Conservation (phyloP, 1,284 basidiomycete genomes). For the Fomitiporia mediterranea region DNA sequence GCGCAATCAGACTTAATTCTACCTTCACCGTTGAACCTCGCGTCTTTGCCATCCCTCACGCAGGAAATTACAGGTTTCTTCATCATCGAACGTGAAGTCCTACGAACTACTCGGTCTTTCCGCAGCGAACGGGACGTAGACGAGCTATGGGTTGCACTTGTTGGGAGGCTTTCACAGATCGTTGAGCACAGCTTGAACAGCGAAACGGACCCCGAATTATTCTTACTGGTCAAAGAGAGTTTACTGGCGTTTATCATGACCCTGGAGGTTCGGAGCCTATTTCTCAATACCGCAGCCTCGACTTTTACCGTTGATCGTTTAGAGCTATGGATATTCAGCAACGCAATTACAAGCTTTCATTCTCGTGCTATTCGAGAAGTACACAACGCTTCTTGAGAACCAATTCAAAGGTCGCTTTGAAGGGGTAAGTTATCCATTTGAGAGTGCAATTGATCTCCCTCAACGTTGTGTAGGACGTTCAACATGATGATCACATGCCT, state of each 20-base stretch:
- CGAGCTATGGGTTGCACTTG: constrained; percentile 92
- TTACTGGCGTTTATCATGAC: constrained; percentile 90
- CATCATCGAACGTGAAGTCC: constrained; percentile 92
- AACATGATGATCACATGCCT: constrained; percentile 86
- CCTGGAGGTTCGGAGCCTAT: constrained; percentile 66
- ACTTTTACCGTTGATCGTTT: constrained; percentile 17
- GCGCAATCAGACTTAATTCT: constrained; percentile 97
- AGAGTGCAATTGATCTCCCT: background rate
- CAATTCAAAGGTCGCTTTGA: constrained; percentile 85
- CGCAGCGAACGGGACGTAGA: constrained; percentile 89
- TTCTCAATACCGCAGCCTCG: background rate
- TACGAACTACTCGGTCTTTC: constrained; percentile 83
- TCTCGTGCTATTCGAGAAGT: constrained; percentile 86
- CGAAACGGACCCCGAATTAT: constrained; percentile 80
- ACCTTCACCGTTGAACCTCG: constrained; percentile 55
- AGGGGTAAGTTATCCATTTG: constrained; percentile 44
- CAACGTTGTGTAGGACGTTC: constrained; percentile 60
- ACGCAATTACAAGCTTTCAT: constrained; percentile 81
- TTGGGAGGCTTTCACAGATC: constrained; percentile 70
- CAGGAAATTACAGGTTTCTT: constrained; percentile 99
- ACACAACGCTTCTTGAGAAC: constrained; percentile 76
- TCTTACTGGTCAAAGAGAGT: constrained; percentile 81
- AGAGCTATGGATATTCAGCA: constrained; percentile 87
- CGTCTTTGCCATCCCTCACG: constrained; percentile 57
- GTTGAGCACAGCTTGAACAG: constrained; percentile 72